phyloP scores from a whole-genome alignment of 2,329 filamentous ascomycete genomes.

The Cryphonectria carpinicola region DNA sequence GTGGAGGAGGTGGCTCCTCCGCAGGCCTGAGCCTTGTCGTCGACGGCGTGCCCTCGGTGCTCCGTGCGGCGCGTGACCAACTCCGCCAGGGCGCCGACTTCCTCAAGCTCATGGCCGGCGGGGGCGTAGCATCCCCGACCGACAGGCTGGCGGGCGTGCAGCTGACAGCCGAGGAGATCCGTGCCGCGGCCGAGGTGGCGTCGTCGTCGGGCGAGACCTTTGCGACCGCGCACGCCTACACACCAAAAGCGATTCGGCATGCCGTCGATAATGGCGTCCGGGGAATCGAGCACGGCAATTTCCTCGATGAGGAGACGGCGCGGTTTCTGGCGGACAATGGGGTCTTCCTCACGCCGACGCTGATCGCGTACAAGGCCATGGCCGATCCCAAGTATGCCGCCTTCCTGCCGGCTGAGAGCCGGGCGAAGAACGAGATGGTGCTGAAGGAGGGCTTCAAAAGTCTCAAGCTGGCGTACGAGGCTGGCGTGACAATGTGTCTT shows the following conservation, averaged over 20 bases:
- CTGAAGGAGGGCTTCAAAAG: slow-evolving; percentile 14
- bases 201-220: slow-evolving; percentile 46
- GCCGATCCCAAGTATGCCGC: slow-evolving; percentile 33
- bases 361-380: slow-evolving; percentile 48
- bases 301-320: slow-evolving; percentile 42
- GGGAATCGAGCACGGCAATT: slow-evolving; percentile 50
- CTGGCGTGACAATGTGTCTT: slow-evolving; percentile 25
- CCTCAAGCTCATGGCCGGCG: slow-evolving; percentile 64
- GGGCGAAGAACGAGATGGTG: slow-evolving; percentile 25
- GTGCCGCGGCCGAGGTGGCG: slow-evolving; percentile 50
- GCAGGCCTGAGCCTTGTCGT: slow-evolving; percentile 47
- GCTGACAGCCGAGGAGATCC: slow-evolving; percentile 58
- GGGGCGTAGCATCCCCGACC: slow-evolving; percentile 60
- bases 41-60: slow-evolving; percentile 59
- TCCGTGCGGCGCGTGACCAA: slow-evolving; percentile 56
- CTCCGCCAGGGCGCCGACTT: slow-evolving; percentile 61
- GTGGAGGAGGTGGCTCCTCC: slow-evolving; percentile 31
- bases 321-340: slow-evolving; percentile 50
- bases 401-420: slow-evolving; percentile 20
- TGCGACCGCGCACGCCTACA: slow-evolving; percentile 57
- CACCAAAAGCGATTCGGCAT: slow-evolving; percentile 50
- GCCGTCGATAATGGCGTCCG: slow-evolving; percentile 52
- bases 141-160: slow-evolving; percentile 57
- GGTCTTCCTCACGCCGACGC: slow-evolving; percentile 52
- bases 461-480: slow-evolving; percentile 22